These are phyloP conservation scores for Brettanomyces sp. DNA, from an alignment of 805 yeast species.

Conservation along the genomic window DNA sequence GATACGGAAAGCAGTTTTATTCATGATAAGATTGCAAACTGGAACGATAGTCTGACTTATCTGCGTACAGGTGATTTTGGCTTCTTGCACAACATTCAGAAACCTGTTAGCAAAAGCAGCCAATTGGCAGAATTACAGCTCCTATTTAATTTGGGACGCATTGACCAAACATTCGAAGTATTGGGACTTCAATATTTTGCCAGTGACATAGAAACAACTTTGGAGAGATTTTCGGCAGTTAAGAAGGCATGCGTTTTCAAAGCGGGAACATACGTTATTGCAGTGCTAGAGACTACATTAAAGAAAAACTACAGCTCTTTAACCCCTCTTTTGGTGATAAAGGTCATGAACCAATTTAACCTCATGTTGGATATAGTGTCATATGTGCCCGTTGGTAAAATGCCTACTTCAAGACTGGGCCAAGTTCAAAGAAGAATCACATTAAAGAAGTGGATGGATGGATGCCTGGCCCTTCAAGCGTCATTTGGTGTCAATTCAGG, in stretches of 20 bases:
- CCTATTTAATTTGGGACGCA: constrained; percentile 73
- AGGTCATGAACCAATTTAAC: constrained; percentile 72
- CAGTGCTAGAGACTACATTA: constrained; percentile 53
- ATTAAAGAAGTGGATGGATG: constrained; percentile 45
- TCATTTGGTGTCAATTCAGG: constrained; percentile 58
- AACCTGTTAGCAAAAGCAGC: constrained; percentile 16
- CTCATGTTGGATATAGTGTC: constrained; percentile 76
- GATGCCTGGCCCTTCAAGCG: constrained; percentile 31
- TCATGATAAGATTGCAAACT: constrained; percentile 53
- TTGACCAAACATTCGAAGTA: constrained; percentile 82
- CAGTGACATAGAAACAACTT: constrained; percentile 64
- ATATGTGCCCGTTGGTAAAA: constrained; percentile 55
- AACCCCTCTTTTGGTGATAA: constrained; percentile 76
- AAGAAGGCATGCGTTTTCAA: constrained; percentile 48
- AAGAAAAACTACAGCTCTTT: constrained; percentile 54
- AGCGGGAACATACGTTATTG: constrained; percentile 69
- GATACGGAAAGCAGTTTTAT: constrained; percentile 40
- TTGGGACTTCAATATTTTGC: constrained; percentile 91
- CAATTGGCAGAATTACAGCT: constrained; percentile 50
- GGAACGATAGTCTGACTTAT: constrained; percentile 55
- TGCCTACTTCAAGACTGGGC: constrained; percentile 65
- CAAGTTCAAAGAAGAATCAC: constrained; percentile 69
- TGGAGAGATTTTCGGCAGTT: constrained; percentile 41
- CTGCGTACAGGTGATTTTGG: constrained; percentile 93
- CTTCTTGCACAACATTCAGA: constrained; percentile 67